phyloP scores from a whole-genome alignment of 768 basidiomycete genomes.

The Coprinopsis marcescibilis region DNA sequence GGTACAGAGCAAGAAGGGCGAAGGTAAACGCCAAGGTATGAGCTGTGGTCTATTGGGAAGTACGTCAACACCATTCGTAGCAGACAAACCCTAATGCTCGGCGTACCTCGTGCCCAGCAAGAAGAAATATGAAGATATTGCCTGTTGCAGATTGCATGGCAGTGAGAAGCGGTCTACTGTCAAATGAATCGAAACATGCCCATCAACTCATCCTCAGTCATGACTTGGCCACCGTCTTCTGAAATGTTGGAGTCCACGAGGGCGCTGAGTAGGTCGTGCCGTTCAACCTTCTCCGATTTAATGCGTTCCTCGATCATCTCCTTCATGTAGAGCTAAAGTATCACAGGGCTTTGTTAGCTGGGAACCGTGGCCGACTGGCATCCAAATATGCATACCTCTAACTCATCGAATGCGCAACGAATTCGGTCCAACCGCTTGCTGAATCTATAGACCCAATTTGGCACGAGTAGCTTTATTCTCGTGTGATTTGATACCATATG shows the following conservation, averaged over 20 bases:
- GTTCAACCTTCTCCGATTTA: constrained; percentile 30
- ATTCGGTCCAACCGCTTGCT: constrained; percentile 25
- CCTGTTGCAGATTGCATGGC: constrained; percentile 15
- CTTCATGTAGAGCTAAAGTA: constrained; percentile 31
- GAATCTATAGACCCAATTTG: constrained; percentile 26
- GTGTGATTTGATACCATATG: constrained; percentile 33
- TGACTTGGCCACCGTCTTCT: constrained; percentile 22
- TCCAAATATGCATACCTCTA: constrained; percentile 23
- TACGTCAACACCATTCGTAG: neutral
- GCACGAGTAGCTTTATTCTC: constrained; percentile 29
- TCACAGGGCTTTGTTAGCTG: neutral
- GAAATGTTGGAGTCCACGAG: constrained; percentile 42
- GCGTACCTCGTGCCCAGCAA: constrained; percentile 53
- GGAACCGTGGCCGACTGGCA: neutral
- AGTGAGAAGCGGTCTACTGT: neutral
- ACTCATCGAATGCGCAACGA: constrained; percentile 33
- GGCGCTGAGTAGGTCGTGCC: constrained; percentile 45
- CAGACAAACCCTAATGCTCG: neutral
- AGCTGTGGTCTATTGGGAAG: constrained; percentile 28
- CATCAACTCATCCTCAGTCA: constrained; percentile 36
- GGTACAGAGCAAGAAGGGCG: constrained; percentile 38
- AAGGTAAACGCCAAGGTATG: constrained; percentile 36
- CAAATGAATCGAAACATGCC: constrained; percentile 14
- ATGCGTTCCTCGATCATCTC: constrained; percentile 45
- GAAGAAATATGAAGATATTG: constrained; percentile 40